These are phyloP conservation scores for Ziziphus jujuba DNA, from an alignment of 306 rosid genomes.

Conservation along the genomic window DNA sequence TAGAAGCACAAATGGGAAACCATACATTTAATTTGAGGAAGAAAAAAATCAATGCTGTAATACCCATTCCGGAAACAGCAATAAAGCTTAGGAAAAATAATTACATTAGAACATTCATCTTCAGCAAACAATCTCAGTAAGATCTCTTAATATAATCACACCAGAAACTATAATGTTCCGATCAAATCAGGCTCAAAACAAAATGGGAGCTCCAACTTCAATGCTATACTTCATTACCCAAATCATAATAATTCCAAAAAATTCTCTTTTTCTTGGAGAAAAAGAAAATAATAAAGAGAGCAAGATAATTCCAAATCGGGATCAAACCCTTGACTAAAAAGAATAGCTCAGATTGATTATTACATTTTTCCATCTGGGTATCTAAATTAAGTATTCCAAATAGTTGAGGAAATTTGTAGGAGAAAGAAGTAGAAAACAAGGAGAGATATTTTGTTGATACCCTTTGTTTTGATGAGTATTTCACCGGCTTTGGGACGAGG, in stretches of 20 bases:
- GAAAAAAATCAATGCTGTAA: neutral
- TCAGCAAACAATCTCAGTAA: neutral
- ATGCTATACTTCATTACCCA: too few species aligned
- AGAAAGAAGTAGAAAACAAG: neutral
- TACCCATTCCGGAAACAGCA: neutral
- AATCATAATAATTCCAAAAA: too few species aligned
- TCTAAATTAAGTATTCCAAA: neutral
- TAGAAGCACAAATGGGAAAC: neutral
- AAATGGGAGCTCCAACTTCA: too few species aligned
- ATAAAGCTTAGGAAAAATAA: neutral
- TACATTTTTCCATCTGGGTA: neutral
- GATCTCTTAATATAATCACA: too few species aligned
- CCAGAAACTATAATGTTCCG: too few species aligned
- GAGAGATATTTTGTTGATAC: slow-evolving; percentile 18
- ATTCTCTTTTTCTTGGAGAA: too few species aligned
- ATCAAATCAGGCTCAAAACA: too few species aligned
- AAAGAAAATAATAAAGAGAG: too few species aligned
- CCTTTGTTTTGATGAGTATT: slow-evolving; percentile 81
- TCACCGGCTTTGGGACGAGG: slow-evolving; percentile 92
- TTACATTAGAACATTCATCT: neutral
- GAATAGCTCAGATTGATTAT: neutral
- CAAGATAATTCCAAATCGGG: neutral
- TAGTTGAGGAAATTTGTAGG: too few species aligned
- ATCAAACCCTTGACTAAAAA: neutral
- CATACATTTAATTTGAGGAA: neutral